These are phyloP conservation scores for Hyphopichia pseudoburtonii DNA, from an alignment of 1,139 yeast species.

Conservation along the genomic window DNA sequence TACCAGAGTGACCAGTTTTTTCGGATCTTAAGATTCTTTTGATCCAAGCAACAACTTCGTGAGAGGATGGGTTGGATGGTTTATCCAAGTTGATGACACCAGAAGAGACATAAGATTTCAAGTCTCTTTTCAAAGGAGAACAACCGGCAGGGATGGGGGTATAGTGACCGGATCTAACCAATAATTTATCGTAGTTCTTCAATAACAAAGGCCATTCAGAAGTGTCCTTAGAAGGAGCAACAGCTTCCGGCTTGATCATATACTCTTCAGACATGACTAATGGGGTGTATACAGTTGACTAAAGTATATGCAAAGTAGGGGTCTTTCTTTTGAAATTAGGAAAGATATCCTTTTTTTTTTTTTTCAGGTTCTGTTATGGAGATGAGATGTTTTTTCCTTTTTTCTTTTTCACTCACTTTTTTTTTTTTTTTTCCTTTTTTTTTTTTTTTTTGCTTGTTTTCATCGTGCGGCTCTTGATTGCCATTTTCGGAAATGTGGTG, in stretches of 20 bases:
- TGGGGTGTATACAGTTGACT: no score
- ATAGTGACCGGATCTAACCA: constrained; percentile 94
- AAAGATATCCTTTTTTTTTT: constrained; percentile 3
- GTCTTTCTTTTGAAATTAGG: constrained; percentile 1
- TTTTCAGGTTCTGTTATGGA: background rate
- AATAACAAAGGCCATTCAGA: constrained; percentile 94
- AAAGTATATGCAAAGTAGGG: background rate
- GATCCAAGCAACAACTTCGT: constrained; percentile 99
- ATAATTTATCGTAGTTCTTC: constrained; percentile 89
- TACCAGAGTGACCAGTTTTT: constrained; percentile 98
- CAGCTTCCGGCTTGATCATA: constrained; percentile 87
- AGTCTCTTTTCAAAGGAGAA: constrained; percentile 91
- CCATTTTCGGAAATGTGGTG: constrained; percentile 6
- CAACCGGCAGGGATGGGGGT: constrained; percentile 96
- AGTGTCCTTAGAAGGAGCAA: constrained; percentile 79
- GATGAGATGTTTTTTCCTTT: constrained; percentile 3
- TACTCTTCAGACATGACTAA: constrained; percentile 56
- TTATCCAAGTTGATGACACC: constrained; percentile 97
- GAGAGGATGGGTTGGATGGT: constrained; percentile 97
- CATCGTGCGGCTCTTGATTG: constrained; percentile 24
- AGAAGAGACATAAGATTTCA: constrained; percentile 83
- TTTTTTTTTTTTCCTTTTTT: background rate
- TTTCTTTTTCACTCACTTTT: background rate
- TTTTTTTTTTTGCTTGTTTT: constrained; percentile 1
- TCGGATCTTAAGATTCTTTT: constrained; percentile 93